Evolutionary conservation across 495 filamentous ascomycete species (phyloP), one percentile per base, ranked within the genome.

Genomic region (Neurospora sp.): DNA sequence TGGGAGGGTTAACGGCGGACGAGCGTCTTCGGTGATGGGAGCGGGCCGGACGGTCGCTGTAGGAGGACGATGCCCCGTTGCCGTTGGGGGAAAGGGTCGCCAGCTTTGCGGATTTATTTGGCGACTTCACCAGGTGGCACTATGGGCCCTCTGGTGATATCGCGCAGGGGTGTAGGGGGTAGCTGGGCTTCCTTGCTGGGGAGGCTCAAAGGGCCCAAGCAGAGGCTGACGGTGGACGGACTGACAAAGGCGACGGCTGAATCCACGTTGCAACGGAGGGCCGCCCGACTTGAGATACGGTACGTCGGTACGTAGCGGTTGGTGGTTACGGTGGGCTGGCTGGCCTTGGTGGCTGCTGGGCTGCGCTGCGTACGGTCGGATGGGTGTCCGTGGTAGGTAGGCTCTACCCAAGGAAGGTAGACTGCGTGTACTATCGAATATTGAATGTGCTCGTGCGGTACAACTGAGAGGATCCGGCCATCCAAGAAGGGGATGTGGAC

Each of bases 1-100:
- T 71, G 9, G 75, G 46, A n/a, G 74, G 75, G 39, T 79, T 8
- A 37, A 73, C 70, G 35, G 70, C 75, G 20, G 83, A 83, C 23
- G 83, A 84, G 72, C 79, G 83, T 75, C 81, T 80, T 46, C 83
- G 83, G 74, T 82, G 83, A 74, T 85, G 82, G 42, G 79, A 79
- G 72, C 78, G 76, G 41, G 76, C 76, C 66, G 80, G 79, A 69
- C 80, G 76, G 78, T 83, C 83, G 81, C 79, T 83, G 70, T 79
- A 82, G 74, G 84, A 85, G 72, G 83, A 81, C 41, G 80, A 82
- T 74, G 82, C 78, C 48, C 81, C 54, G 54, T 35, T 79, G 70
- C 82, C 82, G 78, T 76, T 72, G 70, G 77, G 71, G 72, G 79
- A 78, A 76, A 79, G 73, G 77, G 77, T 78, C 75, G 84, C 84